Evolutionary conservation across 257 asterid genomes (phyloP), one percentile per base, ranked within the genome.

Genomic region (Ilex aquifolium): DNA sequence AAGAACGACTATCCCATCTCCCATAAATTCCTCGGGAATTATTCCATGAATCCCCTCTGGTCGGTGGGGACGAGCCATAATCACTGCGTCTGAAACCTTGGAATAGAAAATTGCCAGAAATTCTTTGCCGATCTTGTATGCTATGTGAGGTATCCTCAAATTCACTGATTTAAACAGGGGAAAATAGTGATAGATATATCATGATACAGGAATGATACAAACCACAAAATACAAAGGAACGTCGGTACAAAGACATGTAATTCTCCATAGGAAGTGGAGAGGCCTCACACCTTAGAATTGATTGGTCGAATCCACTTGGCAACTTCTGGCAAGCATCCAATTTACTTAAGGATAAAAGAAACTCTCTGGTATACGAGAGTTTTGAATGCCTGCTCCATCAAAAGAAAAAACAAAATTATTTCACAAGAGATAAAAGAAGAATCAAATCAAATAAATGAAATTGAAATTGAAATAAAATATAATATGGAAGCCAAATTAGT

Each of bases 1-100:
- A 79, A 44, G 88, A 71, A 66, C 90, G 97, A 70, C 71, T 78
- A 40, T 85, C 96, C 91, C 96, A 88, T 75, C 90, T 84, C 44
- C 91, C 95, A 68, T 82, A 72, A 67, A 13, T 71, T 66, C 82
- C 75, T 56, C 86, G 82, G 63, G 85, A 61, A 63, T 78, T 70
- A 71, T 40, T 73, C 63, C 78, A 74, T 44, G 81, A 53, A 60
- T 85, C 91, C 67, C 85, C 93, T 54, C 91, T 74, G 61, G 93
- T 79, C 57, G 92, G 96, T 56, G 93, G 97, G 15, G 97, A 85
- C 44, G 89, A 84, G 60, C 91, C 65, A 74, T 80, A 75, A 2
- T 88, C 95, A 10, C 49, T 79, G 57, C 80, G 83, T 74, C 85
- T 80, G 74, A 80, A 76, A 63, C 96, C 80, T 66, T 77, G 96